Evolutionary conservation across 257 asterid species (phyloP).

Genomic region (Ajuga chamaepitys): DNA sequence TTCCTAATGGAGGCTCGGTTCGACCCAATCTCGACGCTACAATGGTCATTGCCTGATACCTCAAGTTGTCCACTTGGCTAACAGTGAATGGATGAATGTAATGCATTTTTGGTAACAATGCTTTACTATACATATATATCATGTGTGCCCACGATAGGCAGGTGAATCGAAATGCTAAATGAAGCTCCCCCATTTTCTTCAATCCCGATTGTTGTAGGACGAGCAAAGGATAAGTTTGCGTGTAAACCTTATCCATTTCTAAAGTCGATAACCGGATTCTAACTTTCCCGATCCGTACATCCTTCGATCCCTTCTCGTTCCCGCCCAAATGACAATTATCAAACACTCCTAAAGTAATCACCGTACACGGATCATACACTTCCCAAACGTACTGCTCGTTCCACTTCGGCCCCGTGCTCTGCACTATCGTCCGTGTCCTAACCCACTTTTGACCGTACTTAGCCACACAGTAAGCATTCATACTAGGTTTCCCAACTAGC

Average conservation of each 20-base stretch:
- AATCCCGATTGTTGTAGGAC: conserved; percentile 48
- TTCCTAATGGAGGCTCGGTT: conserved; percentile 64
- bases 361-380: conserved; percentile 65
- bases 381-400: conserved; percentile 77
- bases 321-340: conserved; percentile 53
- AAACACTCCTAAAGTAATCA: conserved; percentile 51
- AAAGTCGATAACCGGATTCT: conserved; percentile 58
- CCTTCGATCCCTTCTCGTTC: conserved; percentile 22
- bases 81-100: conserved; percentile 56
- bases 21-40: conserved; percentile 48
- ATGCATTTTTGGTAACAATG: conserved; percentile 67
- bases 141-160: conserved; percentile 42
- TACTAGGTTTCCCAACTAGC: conserved; percentile 37
- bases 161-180: conserved; percentile 53
- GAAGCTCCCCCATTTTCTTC: conserved; percentile 66
- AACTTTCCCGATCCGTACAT: conserved; percentile 52
- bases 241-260: conserved; percentile 50
- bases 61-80: conserved; percentile 45
- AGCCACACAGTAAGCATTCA: conserved; percentile 68
- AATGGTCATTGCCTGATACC: conserved; percentile 55
- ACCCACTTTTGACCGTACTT: conserved; percentile 73
- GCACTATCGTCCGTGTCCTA: conserved; percentile 49
- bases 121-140: conserved; percentile 41
- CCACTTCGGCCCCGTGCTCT: conserved; percentile 49
- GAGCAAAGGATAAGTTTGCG: conserved; percentile 60